Evolutionary conservation across 2,329 filamentous ascomycete species (phyloP).

Genomic region (Exutisphaerella laricina): DNA sequence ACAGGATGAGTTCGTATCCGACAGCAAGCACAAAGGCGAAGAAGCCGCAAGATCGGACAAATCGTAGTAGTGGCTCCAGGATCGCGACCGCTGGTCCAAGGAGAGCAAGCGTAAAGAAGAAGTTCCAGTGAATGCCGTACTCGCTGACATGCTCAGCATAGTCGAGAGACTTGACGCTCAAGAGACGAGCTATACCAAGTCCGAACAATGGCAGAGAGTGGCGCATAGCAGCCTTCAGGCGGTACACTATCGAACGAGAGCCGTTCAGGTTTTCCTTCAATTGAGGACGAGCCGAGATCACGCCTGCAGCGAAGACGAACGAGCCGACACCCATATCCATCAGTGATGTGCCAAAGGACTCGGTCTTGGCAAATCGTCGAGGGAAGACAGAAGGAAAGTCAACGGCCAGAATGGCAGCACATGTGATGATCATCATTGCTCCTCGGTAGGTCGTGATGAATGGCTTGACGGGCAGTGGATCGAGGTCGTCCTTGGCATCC

Average conservation of each 20-base stretch:
- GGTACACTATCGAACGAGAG: slow-evolving; percentile 47
- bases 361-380: slow-evolving; percentile 90
- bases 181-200: slow-evolving; percentile 72
- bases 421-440: slow-evolving; percentile 85
- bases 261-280: slow-evolving; percentile 53
- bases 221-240: slow-evolving; percentile 63
- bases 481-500: slow-evolving; percentile 25
- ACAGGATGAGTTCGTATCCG: slow-evolving; percentile 68
- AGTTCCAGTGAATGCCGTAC: slow-evolving; percentile 99
- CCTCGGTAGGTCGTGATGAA: slow-evolving; percentile 91
- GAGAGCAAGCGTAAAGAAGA: slow-evolving; percentile 92
- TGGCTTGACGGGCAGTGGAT: slow-evolving; percentile 71
- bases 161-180: slow-evolving; percentile 87
- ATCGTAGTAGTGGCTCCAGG: slow-evolving; percentile 64
- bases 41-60: slow-evolving; percentile 70
- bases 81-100: slow-evolving; percentile 83
- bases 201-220: slow-evolving; percentile 78
- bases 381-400: slow-evolving; percentile 85
- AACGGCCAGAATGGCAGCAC: slow-evolving; percentile 88
- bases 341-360: slow-evolving; percentile 98
- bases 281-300: slow-evolving; percentile 79
- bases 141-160: slow-evolving; percentile 97
- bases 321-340: slow-evolving; percentile 98
- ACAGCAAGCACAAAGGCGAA: slow-evolving; percentile 65
- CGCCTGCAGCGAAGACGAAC: slow-evolving; percentile 89